Percentiles rank a stretch among this genome's conserved stretches.
These are phyloP conservation scores for Clonostachys chloroleuca DNA, from an alignment of 2,329 filamentous ascomycete species.

Conservation along the genomic window DNA sequence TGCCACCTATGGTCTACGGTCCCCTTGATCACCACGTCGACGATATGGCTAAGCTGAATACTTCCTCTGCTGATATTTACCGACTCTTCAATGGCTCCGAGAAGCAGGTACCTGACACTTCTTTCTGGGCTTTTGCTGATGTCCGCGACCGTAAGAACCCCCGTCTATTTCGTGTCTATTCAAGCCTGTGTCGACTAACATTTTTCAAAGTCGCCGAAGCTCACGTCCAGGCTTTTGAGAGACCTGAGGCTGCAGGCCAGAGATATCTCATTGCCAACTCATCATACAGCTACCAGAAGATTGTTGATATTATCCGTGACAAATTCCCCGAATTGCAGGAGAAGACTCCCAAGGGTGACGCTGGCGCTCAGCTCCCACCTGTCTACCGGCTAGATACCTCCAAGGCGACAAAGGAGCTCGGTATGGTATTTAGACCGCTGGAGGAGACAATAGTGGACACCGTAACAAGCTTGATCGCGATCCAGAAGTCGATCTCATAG, in stretches of 20 bases:
- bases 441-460: constrained; percentile 23
- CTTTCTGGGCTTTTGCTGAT: constrained; percentile 42
- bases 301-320: constrained; percentile 45
- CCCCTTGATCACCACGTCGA: constrained; percentile 32
- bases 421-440: constrained; percentile 41
- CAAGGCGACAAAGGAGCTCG: constrained; percentile 40
- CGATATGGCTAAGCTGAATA: constrained; percentile 6
- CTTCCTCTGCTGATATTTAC: constrained; percentile 9
- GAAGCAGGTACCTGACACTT: constrained; percentile 8
- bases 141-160: constrained; percentile 34
- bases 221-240: constrained; percentile 53
- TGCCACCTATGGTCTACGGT: constrained; percentile 59
- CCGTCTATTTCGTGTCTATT: too few species aligned
- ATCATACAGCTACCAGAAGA: constrained; percentile 57
- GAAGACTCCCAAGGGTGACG: constrained; percentile 8
- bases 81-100: constrained; percentile 5
- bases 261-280: constrained; percentile 56
- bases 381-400: constrained; percentile 45
- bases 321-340: constrained; percentile 40
- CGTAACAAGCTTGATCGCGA: background rate
- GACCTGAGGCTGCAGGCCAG: constrained; percentile 50
- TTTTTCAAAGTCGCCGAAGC: constrained; percentile 41
- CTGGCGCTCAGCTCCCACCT: constrained; percentile 1
- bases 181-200: background rate
- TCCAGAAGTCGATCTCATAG: too few species aligned